Evolutionary conservation across 2,329 filamentous ascomycete species (phyloP).

Genomic region (Claviceps spartinae): DNA sequence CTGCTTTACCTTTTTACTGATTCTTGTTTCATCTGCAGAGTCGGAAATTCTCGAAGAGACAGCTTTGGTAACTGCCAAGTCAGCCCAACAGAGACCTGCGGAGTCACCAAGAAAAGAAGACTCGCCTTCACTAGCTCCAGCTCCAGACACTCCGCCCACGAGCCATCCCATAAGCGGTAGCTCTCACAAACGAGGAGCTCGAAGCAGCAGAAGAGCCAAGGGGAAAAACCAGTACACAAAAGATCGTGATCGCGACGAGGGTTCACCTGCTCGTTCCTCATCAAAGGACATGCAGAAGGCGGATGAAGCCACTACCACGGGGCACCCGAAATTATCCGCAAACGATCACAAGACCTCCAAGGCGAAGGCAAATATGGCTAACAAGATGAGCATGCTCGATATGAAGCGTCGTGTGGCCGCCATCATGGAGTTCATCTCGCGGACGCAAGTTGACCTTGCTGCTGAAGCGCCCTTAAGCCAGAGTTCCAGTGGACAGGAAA

Average conservation of each 20-base stretch:
- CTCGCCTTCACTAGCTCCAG: slow-evolving; percentile 14
- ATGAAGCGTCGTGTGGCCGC: slow-evolving; percentile 73
- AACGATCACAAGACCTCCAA: slow-evolving; percentile 41
- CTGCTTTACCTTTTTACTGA: neutral
- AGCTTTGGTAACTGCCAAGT: slow-evolving; percentile 30
- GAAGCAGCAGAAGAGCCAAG: slow-evolving; percentile 52
- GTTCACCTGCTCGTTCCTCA: slow-evolving; percentile 43
- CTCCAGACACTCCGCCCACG: slow-evolving; percentile 29
- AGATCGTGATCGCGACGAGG: slow-evolving; percentile 50
- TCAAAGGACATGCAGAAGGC: slow-evolving; percentile 32
- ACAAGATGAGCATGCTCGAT: slow-evolving; percentile 72
- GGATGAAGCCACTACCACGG: slow-evolving; percentile 20
- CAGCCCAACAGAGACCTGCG: slow-evolving; percentile 16
- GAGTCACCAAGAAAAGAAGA: slow-evolving; percentile 19
- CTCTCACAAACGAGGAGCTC: slow-evolving; percentile 44
- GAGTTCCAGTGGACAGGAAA: slow-evolving; percentile 18
- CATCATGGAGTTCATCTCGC: slow-evolving; percentile 80
- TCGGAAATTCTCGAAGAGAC: slow-evolving; percentile 60
- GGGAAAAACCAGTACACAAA: slow-evolving; percentile 76
- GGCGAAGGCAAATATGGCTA: slow-evolving; percentile 37
- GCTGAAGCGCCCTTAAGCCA: slow-evolving; percentile 40
- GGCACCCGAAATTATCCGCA: slow-evolving; percentile 21
- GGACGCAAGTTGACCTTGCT: slow-evolving; percentile 78
- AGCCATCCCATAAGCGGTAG: slow-evolving; percentile 31
- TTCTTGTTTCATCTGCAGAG: slow-evolving; percentile 29